These are phyloP conservation scores for Phialophora macrospora DNA, from an alignment of 2,329 filamentous ascomycete species.

Conservation along the genomic window DNA sequence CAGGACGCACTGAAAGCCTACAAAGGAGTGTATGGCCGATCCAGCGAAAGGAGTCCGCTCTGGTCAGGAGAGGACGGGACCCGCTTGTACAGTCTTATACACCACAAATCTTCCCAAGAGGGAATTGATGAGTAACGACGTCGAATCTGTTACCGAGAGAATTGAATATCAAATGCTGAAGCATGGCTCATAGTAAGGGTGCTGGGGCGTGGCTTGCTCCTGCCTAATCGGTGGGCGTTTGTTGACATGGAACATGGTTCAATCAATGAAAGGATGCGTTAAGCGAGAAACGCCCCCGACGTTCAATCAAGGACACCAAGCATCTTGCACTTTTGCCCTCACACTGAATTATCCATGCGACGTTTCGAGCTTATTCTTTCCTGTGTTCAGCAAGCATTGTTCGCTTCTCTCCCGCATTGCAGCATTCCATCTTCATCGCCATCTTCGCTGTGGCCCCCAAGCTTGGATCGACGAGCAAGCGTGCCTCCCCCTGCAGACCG, in stretches of 20 bases:
- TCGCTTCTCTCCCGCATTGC: constrained; percentile 11
- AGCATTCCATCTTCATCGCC: constrained; percentile 14
- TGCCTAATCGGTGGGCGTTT: constrained; percentile 17
- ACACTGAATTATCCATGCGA: constrained; percentile 4
- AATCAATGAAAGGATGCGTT: constrained; percentile 11
- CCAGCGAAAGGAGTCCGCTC: constrained; percentile 13
- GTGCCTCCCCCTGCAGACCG: constrained; percentile 24
- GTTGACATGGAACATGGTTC: constrained; percentile 29
- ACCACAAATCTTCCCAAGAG: constrained; percentile 22
- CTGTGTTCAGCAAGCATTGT: constrained; percentile 24
- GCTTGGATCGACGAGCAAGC: constrained; percentile 1
- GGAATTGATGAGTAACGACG: constrained; percentile 30
- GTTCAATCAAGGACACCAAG: constrained; percentile 18
- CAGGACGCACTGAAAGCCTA: constrained; percentile 25
- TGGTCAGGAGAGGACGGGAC: constrained; percentile 1
- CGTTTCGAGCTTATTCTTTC: constrained; percentile 17
- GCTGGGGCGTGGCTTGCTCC: neutral
- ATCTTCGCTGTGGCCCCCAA: neutral
- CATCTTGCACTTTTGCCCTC: constrained; percentile 27
- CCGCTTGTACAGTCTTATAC: constrained; percentile 24
- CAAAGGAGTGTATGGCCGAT: constrained; percentile 10
- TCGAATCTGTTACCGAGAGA: constrained; percentile 1
- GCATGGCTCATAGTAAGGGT: neutral
- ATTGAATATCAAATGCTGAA: neutral
- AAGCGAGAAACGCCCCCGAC: constrained; percentile 23